A percentile compares a stretch with the other conserved stretches of the same genome.
Conservation (phyloP, 2,329 filamentous ascomycete genomes). For the Drechslerella stenobrocha region DNA sequence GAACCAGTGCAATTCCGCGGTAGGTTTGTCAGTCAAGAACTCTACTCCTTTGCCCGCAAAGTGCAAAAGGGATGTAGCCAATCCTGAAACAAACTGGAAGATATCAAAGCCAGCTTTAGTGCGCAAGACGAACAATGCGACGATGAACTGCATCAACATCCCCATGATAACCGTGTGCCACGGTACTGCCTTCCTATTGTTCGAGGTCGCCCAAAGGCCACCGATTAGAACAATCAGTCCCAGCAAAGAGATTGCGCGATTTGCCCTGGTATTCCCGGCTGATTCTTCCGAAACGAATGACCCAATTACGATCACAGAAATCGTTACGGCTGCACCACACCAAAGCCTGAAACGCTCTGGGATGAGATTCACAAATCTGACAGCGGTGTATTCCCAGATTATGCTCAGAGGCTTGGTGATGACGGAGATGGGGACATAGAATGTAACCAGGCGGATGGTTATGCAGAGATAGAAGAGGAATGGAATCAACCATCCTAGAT, state of each 20-base stretch:
- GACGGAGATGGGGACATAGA: slow-evolving; percentile 70
- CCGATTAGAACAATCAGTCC: slow-evolving; percentile 73
- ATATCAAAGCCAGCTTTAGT: slow-evolving; percentile 82
- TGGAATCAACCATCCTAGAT: slow-evolving; percentile 79
- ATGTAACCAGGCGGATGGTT: slow-evolving; percentile 71
- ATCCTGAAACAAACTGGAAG: slow-evolving; percentile 80
- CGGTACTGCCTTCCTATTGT: slow-evolving; percentile 65
- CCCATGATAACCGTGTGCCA: slow-evolving; percentile 85
- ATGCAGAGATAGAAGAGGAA: slow-evolving; percentile 80
- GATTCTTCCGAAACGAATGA: slow-evolving; percentile 73
- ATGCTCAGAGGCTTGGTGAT: slow-evolving; percentile 69
- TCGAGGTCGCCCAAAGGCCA: slow-evolving; percentile 71
- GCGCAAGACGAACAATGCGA: slow-evolving; percentile 84
- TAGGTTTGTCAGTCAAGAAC: slow-evolving; percentile 66
- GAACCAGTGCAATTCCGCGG: slow-evolving; percentile 65
- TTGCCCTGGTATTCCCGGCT: slow-evolving; percentile 74
- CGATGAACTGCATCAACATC: slow-evolving; percentile 83
- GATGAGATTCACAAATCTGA: slow-evolving; percentile 64
- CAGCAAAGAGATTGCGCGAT: slow-evolving; percentile 78
- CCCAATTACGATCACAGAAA: slow-evolving; percentile 75
- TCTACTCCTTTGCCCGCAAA: slow-evolving; percentile 73
- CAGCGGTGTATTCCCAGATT: slow-evolving; percentile 69
- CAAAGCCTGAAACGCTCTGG: slow-evolving; percentile 69
- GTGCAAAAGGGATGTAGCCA: slow-evolving; percentile 73
- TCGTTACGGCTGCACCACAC: slow-evolving; percentile 65